Conservation (phyloP, 1,284 basidiomycete species). For the Coriolopsis trogii region DNA sequence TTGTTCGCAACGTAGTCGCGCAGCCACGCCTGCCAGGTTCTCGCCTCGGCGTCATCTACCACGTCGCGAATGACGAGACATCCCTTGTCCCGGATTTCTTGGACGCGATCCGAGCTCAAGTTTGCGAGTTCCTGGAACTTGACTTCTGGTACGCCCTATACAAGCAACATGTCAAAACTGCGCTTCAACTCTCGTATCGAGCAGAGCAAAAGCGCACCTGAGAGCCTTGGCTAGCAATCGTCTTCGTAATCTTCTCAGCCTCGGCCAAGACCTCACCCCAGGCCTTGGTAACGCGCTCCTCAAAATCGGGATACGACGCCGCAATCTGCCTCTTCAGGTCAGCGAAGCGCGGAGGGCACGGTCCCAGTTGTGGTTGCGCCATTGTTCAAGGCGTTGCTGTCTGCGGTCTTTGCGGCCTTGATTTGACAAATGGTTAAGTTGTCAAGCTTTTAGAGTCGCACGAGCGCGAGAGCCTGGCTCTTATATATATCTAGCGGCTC, state of each 20-base stretch:
- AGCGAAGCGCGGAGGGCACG: slow-evolving; percentile 47
- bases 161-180: neutral
- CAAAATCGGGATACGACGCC: slow-evolving; percentile 51
- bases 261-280: slow-evolving; percentile 62
- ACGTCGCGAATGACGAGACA: slow-evolving; percentile 65
- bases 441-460: no score
- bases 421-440: no score
- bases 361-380: slow-evolving; percentile 29
- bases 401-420: no score
- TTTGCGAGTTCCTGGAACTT: slow-evolving; percentile 55
- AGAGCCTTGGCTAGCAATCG: slow-evolving; percentile 49
- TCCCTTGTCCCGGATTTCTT: slow-evolving; percentile 56
- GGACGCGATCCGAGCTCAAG: slow-evolving; percentile 48
- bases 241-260: slow-evolving; percentile 46
- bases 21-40: slow-evolving; percentile 58
- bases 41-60: slow-evolving; percentile 56
- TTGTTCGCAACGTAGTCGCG: slow-evolving; percentile 60
- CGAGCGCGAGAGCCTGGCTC: slow-evolving; percentile 18
- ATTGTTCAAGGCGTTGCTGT: neutral
- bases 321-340: slow-evolving; percentile 62
- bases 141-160: slow-evolving; percentile 58
- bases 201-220: slow-evolving; percentile 41
- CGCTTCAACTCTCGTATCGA: no score
- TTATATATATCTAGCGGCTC: neutral
- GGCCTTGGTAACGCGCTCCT: slow-evolving; percentile 49